Base-by-base conservation (phyloP, 306 rosid species). In the Prosopis cineraria region DNA sequence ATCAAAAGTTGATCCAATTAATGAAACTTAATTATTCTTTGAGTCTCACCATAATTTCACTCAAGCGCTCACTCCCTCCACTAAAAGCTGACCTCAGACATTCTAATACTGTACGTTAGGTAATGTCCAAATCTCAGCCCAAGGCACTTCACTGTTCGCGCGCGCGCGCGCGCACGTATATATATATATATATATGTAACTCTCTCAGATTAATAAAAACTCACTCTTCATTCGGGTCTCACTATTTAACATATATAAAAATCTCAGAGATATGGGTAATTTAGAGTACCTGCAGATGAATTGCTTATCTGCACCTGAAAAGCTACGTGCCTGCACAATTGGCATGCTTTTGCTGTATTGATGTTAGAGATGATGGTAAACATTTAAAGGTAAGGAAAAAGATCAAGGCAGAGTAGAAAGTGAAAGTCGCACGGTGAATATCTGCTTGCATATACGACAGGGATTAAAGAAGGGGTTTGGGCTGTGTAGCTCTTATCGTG, bases 261-360 rank as follows among this genome's bases (percentile, higher is more conserved):
- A 17, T 45, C 4, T 45, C 17, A 17, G 16, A 47, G 6, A 45
- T 16, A 45, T n/a, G n/a, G 52, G 52, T 17, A 19, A 47, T 47
- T 17, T 17, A 48, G 59, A 52, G 29, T 50, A 7, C 56, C 25
- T 17, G 56, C n/a, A n/a, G n/a, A 2, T 19, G 56, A 50, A 20
- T 20, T 52, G 59, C 59, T 20, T 20, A 22, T 7, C 59, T 52
- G 27, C 9, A 20, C 30, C 70, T 67, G n/a, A 68, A 70, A 45
- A 70, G 74, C 43, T 44, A 70, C 59, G 50, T 34, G 68, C 74
- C 76, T 52, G 75, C 75, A 66, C 50, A 72, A 69, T 47, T 43
- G 59, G 39, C 45, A 4, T 4, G 64, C 36, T 34, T 80, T 52
- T 80, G 44, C 34, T 59, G 22, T 27, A 60, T 69, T 37, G 68